Percentiles rank a stretch among this genome's conserved stretches.
Evolutionary conservation across 1,284 basidiomycete genomes (phyloP).

Genomic region (Lignosus rhinocerotis): DNA sequence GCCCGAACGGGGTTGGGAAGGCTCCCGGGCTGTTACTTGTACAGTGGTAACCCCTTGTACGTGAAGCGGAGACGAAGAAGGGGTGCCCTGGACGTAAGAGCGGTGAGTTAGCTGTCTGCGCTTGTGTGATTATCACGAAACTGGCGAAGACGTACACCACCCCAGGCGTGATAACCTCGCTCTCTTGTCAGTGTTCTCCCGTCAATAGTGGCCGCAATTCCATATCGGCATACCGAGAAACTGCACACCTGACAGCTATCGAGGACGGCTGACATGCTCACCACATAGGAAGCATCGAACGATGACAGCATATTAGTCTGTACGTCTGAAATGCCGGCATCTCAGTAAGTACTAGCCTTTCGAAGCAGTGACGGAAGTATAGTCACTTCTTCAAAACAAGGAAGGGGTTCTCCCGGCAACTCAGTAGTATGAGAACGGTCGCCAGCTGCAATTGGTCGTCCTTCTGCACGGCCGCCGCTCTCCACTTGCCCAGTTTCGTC

Average conservation of each 20-base stretch:
- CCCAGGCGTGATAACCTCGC: background rate
- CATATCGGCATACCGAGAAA: background rate
- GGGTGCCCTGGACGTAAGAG: background rate
- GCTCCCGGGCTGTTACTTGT: background rate
- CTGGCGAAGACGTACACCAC: background rate
- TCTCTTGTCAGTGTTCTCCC: background rate
- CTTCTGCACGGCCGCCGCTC: background rate
- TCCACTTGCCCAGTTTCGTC: background rate
- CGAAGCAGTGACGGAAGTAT: background rate
- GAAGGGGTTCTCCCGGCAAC: background rate
- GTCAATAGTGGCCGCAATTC: background rate
- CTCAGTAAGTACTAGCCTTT: background rate
- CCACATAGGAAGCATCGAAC: background rate
- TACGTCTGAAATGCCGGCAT: background rate
- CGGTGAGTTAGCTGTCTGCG: background rate
- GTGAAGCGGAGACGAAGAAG: slow-evolving; percentile 4
- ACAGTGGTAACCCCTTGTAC: background rate
- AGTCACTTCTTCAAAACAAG: background rate
- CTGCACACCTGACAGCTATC: background rate
- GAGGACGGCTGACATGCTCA: background rate
- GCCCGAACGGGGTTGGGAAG: background rate
- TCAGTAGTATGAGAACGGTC: background rate
- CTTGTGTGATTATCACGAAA: background rate
- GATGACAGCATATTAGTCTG: background rate
- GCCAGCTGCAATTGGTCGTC: background rate